Base-by-base conservation (phyloP, 306 rosid species). In the Corylus americana region DNA sequence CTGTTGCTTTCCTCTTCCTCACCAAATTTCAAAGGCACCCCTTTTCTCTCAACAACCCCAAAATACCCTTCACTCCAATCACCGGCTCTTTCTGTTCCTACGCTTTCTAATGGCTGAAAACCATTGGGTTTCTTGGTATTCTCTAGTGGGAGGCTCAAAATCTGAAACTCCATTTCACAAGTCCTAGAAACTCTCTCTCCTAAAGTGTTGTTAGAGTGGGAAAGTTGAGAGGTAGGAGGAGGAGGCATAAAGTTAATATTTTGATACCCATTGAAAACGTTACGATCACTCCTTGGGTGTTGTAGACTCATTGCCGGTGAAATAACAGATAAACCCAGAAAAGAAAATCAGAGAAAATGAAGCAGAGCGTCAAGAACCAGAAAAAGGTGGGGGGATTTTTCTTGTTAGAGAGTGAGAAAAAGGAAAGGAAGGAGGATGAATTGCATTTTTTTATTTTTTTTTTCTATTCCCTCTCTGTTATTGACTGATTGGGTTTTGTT, bases 131-230 rank as follows among this genome's bases (percentile, higher is more conserved):
- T 54, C 20, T 44, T n/a, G 16, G 3, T 64, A 47, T 51, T 66
- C 51, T 74, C 64, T 22, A 68, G 18, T 6, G 80, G 71, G 11
- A 85, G 74, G 55, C 42, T 82, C 71, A 84, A 70, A 81, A 83
- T 79, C 92, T 75, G 84, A 77, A 83, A 70, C 20, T 83, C 87
- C 83, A 81, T 87, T 64, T 86, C 87, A 63, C 80, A 25, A 14
- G 68, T 78, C 61, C 13, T 54, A 39, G 55, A 61, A 54, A 47
- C 64, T 22, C 11, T 45, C 59, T 58, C 77, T n/a, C 64, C 20
- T 4, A 3, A 11, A 71, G 68, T 1, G 61, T 67, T 71, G 61
- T 67, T 71, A 48, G 83, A 61, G 48, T 70, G 73, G 61, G 78
- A 75, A 49, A 63, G 55, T 35, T 62, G 79, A 3, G 71, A 49